Conservation (phyloP, 371 early-diverging fungal genomes). For the Sporodiniella umbellata region DNA sequence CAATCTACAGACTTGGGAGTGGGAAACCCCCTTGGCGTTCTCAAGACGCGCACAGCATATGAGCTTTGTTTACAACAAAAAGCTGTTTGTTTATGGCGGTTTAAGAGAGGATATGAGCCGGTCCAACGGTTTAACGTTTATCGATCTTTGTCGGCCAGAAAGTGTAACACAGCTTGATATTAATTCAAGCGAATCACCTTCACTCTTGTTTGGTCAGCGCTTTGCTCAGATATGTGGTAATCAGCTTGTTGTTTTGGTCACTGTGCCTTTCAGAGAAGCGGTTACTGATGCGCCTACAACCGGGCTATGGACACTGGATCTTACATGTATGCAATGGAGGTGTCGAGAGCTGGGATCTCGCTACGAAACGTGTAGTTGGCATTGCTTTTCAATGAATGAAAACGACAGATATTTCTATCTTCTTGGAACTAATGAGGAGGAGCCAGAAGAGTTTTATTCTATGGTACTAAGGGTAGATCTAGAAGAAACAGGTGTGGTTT, state of each 20-base stretch:
- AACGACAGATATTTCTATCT: conserved; percentile 53
- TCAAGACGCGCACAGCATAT: conserved; percentile 59
- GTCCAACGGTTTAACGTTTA: conserved; percentile 54
- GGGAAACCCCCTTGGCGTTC: conserved; percentile 59
- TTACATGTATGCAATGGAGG: conserved; percentile 63
- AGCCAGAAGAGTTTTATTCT: conserved; percentile 61
- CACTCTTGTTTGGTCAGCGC: conserved; percentile 56
- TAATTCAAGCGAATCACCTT: conserved; percentile 53
- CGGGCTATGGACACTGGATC: conserved; percentile 64
- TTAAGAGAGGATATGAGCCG: conserved; percentile 63
- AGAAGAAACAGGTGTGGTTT: conserved; percentile 55
- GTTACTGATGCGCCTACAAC: conserved; percentile 28
- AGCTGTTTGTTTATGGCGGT: conserved; percentile 68
- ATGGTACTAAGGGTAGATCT: conserved; percentile 56
- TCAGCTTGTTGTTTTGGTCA: conserved; percentile 59
- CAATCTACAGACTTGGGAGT: conserved; percentile 61
- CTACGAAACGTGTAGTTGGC: conserved; percentile 57
- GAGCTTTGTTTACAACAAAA: conserved; percentile 52
- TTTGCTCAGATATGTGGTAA: conserved; percentile 66
- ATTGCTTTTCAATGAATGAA: conserved; percentile 63
- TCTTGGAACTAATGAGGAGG: conserved; percentile 53
- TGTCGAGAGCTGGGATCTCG: conserved; percentile 50
- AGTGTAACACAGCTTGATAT: conserved; percentile 51
- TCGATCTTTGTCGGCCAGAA: conserved; percentile 36
- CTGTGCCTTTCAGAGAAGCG: conserved; percentile 42